These are phyloP conservation scores for Eucalyptus regnans DNA, from an alignment of 345 rosid genomes.

Conservation along the genomic window DNA sequence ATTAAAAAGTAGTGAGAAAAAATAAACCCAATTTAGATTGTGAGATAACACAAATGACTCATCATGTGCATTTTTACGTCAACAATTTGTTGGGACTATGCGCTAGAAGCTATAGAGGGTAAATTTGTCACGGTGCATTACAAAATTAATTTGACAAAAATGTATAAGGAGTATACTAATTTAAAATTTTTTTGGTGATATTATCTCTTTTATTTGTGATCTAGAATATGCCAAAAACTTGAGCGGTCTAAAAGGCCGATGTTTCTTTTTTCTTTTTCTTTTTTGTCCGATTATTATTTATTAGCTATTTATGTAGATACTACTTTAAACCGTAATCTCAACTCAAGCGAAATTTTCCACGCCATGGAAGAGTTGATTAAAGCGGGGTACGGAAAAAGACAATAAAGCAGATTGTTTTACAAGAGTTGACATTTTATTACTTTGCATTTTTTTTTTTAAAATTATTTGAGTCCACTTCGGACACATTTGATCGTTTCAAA, in stretches of 20 bases:
- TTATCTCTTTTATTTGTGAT: background rate
- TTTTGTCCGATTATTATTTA: background rate
- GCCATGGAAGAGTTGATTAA: background rate
- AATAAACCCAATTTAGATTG: background rate
- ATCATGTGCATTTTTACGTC: background rate
- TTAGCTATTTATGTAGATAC: background rate
- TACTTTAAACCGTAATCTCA: background rate
- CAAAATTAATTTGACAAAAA: background rate
- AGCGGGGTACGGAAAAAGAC: background rate
- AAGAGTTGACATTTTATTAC: background rate
- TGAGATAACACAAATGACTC: background rate
- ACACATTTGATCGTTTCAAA: background rate
- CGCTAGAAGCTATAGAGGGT: background rate
- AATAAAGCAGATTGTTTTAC: background rate
- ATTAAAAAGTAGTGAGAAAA: background rate
- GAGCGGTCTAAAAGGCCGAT: background rate
- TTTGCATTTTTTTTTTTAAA: background rate
- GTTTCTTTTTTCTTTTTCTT: background rate
- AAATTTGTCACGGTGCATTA: background rate
- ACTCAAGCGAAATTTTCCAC: background rate
- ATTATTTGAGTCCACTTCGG: background rate
- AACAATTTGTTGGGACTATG: background rate
- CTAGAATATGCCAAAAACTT: background rate
- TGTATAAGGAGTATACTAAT: background rate
- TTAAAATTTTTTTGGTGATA: background rate